phyloP scores from a whole-genome alignment of 2,329 filamentous ascomycete species.

The Verruconis gallopava region DNA sequence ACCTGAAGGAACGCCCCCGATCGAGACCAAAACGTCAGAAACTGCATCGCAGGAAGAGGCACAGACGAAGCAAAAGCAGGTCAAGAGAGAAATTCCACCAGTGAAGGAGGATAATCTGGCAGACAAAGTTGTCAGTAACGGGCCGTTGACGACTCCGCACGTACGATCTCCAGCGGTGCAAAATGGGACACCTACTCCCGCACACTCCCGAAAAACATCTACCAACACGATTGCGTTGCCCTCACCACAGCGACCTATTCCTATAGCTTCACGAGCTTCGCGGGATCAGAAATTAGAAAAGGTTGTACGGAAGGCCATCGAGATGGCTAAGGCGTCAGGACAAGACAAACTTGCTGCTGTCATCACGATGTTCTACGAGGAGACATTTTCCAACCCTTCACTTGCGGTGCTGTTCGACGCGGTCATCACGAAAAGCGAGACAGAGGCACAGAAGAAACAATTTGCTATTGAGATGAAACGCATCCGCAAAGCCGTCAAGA shows the following conservation, averaged over 20 bases:
- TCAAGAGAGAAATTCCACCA: not conserved
- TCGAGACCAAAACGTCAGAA: not conserved
- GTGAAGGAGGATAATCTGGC: conserved; percentile 21
- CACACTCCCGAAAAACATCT: conserved; percentile 15
- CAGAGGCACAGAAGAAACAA: not conserved
- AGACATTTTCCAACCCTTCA: not conserved
- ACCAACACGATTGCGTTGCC: not conserved
- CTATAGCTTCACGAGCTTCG: not conserved
- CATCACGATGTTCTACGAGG: not conserved
- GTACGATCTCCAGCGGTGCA: conserved; percentile 19
- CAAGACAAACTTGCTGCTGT: not conserved
- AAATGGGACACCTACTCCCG: conserved; percentile 29
- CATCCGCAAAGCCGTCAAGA: not conserved
- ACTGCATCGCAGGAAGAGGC: not conserved
- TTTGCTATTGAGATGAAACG: not conserved
- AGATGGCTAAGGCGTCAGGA: not conserved
- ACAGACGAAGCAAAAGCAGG: conserved; percentile 18
- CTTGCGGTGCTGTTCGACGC: not conserved
- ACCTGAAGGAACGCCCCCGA: conserved; percentile 3
- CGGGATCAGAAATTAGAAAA: not conserved
- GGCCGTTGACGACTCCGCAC: not conserved
- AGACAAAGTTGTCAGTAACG: conserved; percentile 17
- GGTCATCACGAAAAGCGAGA: not conserved
- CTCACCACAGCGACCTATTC: conserved; percentile 3
- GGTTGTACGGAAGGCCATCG: not conserved